These are phyloP conservation scores for Paxillus ammoniavirescens DNA, from an alignment of 768 basidiomycete species.

Conservation along the genomic window DNA sequence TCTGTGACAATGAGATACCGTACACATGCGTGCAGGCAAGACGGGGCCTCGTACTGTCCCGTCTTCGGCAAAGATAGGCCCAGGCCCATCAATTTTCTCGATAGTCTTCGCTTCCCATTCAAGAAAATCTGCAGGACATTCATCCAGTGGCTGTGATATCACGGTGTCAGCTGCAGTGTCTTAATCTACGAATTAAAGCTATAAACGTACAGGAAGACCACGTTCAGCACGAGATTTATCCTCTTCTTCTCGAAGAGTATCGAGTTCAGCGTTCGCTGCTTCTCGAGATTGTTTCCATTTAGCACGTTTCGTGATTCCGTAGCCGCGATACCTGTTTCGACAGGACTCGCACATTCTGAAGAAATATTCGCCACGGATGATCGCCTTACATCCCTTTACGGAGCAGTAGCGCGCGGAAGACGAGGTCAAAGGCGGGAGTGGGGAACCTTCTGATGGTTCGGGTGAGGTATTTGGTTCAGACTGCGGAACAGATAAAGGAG, in stretches of 20 bases:
- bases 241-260: slow-evolving; percentile 36
- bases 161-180: not conserved
- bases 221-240: slow-evolving; percentile 33
- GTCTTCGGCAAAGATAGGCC: slow-evolving; percentile 8
- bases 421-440: slow-evolving; percentile 6
- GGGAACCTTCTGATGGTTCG: not conserved
- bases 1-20: slow-evolving; percentile 55
- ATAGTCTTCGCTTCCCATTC: slow-evolving; percentile 29
- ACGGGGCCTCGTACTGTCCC: slow-evolving; percentile 9
- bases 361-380: slow-evolving; percentile 40
- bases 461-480: not conserved
- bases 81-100: slow-evolving; percentile 1
- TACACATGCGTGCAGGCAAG: slow-evolving; percentile 49
- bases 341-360: slow-evolving; percentile 49
- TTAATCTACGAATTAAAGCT: too few species aligned
- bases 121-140: slow-evolving; percentile 33
- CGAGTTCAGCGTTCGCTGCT: slow-evolving; percentile 40
- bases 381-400: slow-evolving; percentile 52
- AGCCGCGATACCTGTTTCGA: slow-evolving; percentile 47
- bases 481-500: not conserved
- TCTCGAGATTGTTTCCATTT: slow-evolving; percentile 51
- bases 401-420: slow-evolving; percentile 42
- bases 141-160: slow-evolving; percentile 29
- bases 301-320: slow-evolving; percentile 53
- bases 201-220: slow-evolving; percentile 38